Evolutionary conservation across 805 yeast genomes (phyloP).

Genomic region (Zygosaccharomyces gambellarensis): DNA sequence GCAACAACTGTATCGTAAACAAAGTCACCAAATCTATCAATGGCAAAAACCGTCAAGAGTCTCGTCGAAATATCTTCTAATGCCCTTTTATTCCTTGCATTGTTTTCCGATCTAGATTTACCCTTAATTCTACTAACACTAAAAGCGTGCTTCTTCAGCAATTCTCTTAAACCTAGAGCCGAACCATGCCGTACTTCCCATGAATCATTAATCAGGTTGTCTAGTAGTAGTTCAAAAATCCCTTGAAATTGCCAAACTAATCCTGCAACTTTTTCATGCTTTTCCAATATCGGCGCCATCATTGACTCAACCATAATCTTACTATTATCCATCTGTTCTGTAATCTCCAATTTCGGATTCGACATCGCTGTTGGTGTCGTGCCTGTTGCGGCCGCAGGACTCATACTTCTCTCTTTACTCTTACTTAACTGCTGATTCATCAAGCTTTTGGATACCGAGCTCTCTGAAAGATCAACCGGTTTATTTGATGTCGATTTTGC

Average conservation of each 20-base stretch:
- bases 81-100: slow-evolving; percentile 56
- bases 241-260: slow-evolving; percentile 94
- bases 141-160: slow-evolving; percentile 64
- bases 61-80: slow-evolving; percentile 87
- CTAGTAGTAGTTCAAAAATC: slow-evolving; percentile 72
- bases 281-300: slow-evolving; percentile 61
- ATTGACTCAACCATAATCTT: slow-evolving; percentile 83
- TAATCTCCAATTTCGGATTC: slow-evolving; percentile 52
- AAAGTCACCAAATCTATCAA: slow-evolving; percentile 95
- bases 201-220: slow-evolving; percentile 72
- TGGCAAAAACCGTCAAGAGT: slow-evolving; percentile 76
- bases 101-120: slow-evolving; percentile 56
- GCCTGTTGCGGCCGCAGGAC: slow-evolving; percentile 23
- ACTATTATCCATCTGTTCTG: slow-evolving; percentile 74
- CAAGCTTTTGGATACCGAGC: slow-evolving; percentile 51
- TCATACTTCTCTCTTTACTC: slow-evolving; percentile 13
- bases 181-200: slow-evolving; percentile 99
- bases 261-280: slow-evolving; percentile 66
- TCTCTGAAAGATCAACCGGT: slow-evolving; percentile 66
- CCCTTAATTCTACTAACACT: slow-evolving; percentile 82
- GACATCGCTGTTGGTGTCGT: slow-evolving; percentile 21
- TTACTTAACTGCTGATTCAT: slow-evolving; percentile 29
- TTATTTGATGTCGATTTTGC: slow-evolving; percentile 49
- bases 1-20: slow-evolving; percentile 97
- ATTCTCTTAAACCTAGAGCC: slow-evolving; percentile 82